These are phyloP conservation scores for Fusarium clavum DNA, from an alignment of 2,329 filamentous ascomycete genomes.

Conservation along the genomic window DNA sequence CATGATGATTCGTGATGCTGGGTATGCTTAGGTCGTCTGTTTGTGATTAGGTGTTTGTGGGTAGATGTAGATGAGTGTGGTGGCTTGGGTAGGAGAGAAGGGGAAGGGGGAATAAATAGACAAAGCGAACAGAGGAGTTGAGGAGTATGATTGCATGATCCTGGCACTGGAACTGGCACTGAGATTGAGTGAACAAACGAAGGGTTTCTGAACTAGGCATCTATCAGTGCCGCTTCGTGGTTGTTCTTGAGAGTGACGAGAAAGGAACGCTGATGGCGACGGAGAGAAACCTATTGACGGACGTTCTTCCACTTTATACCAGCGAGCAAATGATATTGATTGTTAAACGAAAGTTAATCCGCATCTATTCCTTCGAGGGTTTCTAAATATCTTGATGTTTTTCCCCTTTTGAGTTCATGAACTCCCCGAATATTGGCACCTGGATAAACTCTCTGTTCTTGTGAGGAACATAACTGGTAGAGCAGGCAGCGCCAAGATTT, in stretches of 20 bases:
- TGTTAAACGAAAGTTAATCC: too few species aligned
- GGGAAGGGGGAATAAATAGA: not conserved
- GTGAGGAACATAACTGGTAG: too few species aligned
- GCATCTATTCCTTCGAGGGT: fast-evolving
- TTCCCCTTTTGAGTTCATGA: too few species aligned
- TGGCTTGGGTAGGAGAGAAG: not conserved
- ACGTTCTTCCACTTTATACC: not conserved
- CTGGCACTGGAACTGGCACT: too few species aligned
- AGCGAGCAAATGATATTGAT: too few species aligned
- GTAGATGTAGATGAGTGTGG: too few species aligned
- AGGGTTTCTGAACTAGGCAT: not conserved
- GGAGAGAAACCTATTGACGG: not conserved
- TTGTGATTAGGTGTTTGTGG: not conserved
- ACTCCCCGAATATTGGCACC: too few species aligned
- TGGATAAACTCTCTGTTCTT: too few species aligned
- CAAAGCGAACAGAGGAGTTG: not conserved
- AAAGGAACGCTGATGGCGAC: not conserved
- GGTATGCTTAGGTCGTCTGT: not conserved
- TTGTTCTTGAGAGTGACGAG: not conserved
- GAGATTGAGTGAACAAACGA: not conserved
- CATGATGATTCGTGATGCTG: constrained; percentile 7
- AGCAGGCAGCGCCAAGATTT: too few species aligned
- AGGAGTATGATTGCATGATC: not conserved
- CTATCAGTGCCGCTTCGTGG: not conserved
- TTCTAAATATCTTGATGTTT: not conserved